Base-by-base conservation (phyloP, 345 rosid species). In the Brassica carinata region DNA sequence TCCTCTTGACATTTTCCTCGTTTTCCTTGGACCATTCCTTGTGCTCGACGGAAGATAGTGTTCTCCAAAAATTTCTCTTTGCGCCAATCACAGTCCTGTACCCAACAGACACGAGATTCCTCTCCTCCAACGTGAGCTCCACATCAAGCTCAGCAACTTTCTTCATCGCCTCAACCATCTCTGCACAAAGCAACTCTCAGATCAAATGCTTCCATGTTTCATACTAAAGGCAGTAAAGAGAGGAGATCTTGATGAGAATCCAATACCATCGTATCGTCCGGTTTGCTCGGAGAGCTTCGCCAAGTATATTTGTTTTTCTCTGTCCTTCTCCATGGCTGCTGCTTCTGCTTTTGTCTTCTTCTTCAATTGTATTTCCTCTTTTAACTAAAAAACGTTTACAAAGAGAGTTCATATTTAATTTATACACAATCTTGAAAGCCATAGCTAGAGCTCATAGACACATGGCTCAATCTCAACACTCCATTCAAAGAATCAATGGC, bases 211-310 rank as follows among this genome's bases (percentile, higher is more conserved):
- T 38, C 10, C 43, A 38, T 38, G 43, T 38, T 38, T 38, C 53
- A 45, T 45, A 45, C 53, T 45, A 45, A 48, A 72, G 2, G 23
- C 23, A 19, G 23, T 19, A 19, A 19, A 38, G 43, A 38, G 10
- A 38, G 38, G 38, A 6, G 9, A 38, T 38, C 43, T 38, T 7
- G 45, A 38, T 19, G 23, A 19, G 11, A 38, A 38, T 38, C 23
- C 11, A 43, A 34, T 82, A 91, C 98, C 98, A 73, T 91, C 98
- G 77, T 91, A 91, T 86, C 98, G 78, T 85, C 90, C 98, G 33
- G 98, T 95, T 84, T 93, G 96, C 92, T 93, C 96, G 3, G 94
- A 92, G 64, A 93, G 94, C 74, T 88, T 90, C 5, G 98, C 98
- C 87, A 81, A 83, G 90, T 93, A 93, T 58, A 93, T 93, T 68